These are phyloP conservation scores for Aspergillus fischeri DNA, from an alignment of 2,329 filamentous ascomycete genomes.

Conservation along the genomic window DNA sequence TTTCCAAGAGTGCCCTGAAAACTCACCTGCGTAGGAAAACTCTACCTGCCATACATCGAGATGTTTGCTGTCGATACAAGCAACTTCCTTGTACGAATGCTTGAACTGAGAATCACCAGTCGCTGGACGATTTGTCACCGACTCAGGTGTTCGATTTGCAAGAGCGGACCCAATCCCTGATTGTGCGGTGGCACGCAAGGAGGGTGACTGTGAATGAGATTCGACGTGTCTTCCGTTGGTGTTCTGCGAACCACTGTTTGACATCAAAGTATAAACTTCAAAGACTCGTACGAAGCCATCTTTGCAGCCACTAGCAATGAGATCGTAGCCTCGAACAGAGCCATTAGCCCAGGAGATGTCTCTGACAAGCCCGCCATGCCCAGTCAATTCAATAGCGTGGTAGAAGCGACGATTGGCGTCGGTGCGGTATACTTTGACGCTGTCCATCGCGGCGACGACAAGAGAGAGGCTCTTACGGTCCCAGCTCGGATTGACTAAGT, in stretches of 20 bases:
- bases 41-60: conserved; percentile 45
- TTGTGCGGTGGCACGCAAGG: conserved; percentile 31
- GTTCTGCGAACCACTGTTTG: conserved; percentile 24
- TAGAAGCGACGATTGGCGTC: conserved; percentile 74
- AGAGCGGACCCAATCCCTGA: conserved; percentile 42
- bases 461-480: conserved; percentile 73
- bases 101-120: conserved; percentile 37
- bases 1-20: neutral
- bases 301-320: conserved; percentile 87
- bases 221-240: conserved; percentile 25
- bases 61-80: conserved; percentile 42
- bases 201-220: conserved; percentile 23
- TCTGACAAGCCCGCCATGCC: conserved; percentile 72
- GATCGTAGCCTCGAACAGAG: conserved; percentile 83
- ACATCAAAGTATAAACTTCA: conserved; percentile 48
- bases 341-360: conserved; percentile 92
- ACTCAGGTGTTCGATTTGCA: conserved; percentile 31
- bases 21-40: conserved; percentile 41
- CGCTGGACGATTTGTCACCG: conserved; percentile 29
- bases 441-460: conserved; percentile 80
- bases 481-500: conserved; percentile 74
- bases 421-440: conserved; percentile 78
- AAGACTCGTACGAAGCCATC: conserved; percentile 90
- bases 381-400: conserved; percentile 69
- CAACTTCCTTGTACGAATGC: conserved; percentile 40